Evolutionary conservation across 495 filamentous ascomycete genomes (phyloP), one percentile per base, ranked within the genome.

Genomic region (Penicillium cosmopolitanum): DNA sequence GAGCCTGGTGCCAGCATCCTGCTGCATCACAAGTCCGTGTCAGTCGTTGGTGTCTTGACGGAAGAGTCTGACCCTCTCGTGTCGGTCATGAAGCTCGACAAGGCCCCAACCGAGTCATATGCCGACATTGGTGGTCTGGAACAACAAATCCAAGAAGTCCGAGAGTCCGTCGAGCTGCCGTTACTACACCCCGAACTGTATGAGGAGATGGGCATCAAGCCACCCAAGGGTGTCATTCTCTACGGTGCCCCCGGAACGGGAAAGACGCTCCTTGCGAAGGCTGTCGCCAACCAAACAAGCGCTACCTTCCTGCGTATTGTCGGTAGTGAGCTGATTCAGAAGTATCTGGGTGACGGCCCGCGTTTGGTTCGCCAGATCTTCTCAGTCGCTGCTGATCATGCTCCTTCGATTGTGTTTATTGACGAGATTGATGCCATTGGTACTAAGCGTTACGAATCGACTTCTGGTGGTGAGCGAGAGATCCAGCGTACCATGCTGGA

Each of bases 121-220:
- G 95, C 95, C 28, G 95, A 99, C 77, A 99, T 99, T 77, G 95
- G 95, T 80, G 95, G 95, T 67, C 72, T 98, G 58, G 95, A 99
- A 71, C 73, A 83, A 31, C 95, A 99, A 75, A 98, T 99, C 58
- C 95, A 99, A 71, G 95, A 99, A 73, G 95, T 99, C 33, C 84
- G 95, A 58, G 95, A 99, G 75, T 93, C 95, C 11, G 95, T 99
- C 56, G 95, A 99, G 77, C 79, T 99, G 56, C 95, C 95, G 9
- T 82, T 99, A 51, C 85, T 99, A 60, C 95, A 99, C 70, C 95
- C 95, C 0, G 95, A 99, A 77, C 81, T 99, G 13, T 99, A 99
- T 74, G 95, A 99, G 76, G 95, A 99, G 78, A 99, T 99, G 95
- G 95, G 95, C 70, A 98, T 99, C 83, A 99, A 98, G 76, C 94